Evolutionary conservation across 176 grass and related monocot species (phyloP), one percentile per base, ranked within the genome.

Genomic region (Aegilops speltoides): DNA sequence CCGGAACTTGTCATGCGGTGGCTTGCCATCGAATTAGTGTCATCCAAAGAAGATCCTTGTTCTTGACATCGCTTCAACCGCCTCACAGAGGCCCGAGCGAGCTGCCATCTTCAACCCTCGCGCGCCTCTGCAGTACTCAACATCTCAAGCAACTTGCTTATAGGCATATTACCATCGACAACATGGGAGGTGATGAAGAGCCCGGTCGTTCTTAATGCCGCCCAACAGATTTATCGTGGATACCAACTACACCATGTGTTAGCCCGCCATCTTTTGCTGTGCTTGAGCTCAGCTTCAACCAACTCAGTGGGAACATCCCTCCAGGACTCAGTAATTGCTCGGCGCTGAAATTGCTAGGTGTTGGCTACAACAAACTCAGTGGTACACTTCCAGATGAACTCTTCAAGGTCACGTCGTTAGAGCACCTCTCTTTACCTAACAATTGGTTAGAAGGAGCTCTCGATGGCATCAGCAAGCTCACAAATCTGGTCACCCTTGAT

Each of bases 161-260:
- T 32, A 22, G 67, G 67, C 33, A 36, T 8, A 8, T 69, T 69
- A 10, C 67, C 67, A 10, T 37, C 32, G 8, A 37, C 32, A 10
- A 22, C 8, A 69, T 36, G 29, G 67, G 16, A 37, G 32, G 32
- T 8, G 32, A 69, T 69, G 67, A 22, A 22, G 67, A 69, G 32
- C 9, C 32, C 37, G 16, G 17, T 69, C 3, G 2, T 10, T 2
- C 32, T 69, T 17, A 69, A 69, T 69, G 67, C 67, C 1, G 37
- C 11, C 0, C 32, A 69, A 8, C 23, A 92, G 79, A 31, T 92
- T 92, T 36, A 80, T 23, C n/a, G n/a, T 12, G 87, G 87, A 83
- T 92, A 74, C 87, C 79, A 36, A 34, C 68, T 23, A 31, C 25
- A 2, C 33, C 79, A 7, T 69, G 67, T 37, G 31, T 69, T 36